phyloP scores from a whole-genome alignment of 768 basidiomycete species.

The Leccinum variicolor region DNA sequence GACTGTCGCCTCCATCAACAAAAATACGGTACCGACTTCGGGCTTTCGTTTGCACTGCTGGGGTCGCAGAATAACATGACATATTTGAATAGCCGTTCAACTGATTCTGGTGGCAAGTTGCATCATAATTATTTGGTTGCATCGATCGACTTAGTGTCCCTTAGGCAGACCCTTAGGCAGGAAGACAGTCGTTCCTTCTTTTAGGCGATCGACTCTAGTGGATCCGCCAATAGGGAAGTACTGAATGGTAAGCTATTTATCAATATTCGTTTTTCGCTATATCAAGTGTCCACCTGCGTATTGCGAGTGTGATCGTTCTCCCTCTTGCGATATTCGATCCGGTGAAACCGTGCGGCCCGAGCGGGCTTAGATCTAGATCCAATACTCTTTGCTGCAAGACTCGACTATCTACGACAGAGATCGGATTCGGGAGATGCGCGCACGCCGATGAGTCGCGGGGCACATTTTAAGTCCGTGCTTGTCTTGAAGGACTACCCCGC shows the following conservation, averaged over 20 bases:
- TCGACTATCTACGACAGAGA: not conserved
- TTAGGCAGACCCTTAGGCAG: too few species aligned
- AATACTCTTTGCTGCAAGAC: not conserved
- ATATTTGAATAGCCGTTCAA: slow-evolving; percentile 27
- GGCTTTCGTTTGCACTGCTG: slow-evolving; percentile 32
- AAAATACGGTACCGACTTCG: slow-evolving; percentile 41
- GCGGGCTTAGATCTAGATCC: not conserved
- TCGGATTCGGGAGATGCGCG: not conserved
- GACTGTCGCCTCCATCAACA: slow-evolving; percentile 32
- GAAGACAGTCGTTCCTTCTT: too few species aligned
- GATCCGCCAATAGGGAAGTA: not conserved
- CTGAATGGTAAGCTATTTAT: not conserved
- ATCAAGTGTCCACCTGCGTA: not conserved
- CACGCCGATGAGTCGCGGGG: not conserved
- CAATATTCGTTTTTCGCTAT: too few species aligned
- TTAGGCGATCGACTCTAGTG: not conserved
- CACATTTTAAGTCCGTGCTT: not conserved
- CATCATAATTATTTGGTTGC: slow-evolving; percentile 30
- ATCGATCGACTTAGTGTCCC: too few species aligned
- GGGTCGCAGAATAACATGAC: slow-evolving; percentile 25
- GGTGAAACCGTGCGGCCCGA: not conserved
- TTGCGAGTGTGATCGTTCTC: not conserved
- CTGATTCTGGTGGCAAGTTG: slow-evolving; percentile 39
- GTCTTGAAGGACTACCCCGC: not conserved
- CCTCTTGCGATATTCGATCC: not conserved